These are phyloP conservation scores for Aspergillus haitiensis DNA, from an alignment of 495 filamentous ascomycete species.

Conservation along the genomic window DNA sequence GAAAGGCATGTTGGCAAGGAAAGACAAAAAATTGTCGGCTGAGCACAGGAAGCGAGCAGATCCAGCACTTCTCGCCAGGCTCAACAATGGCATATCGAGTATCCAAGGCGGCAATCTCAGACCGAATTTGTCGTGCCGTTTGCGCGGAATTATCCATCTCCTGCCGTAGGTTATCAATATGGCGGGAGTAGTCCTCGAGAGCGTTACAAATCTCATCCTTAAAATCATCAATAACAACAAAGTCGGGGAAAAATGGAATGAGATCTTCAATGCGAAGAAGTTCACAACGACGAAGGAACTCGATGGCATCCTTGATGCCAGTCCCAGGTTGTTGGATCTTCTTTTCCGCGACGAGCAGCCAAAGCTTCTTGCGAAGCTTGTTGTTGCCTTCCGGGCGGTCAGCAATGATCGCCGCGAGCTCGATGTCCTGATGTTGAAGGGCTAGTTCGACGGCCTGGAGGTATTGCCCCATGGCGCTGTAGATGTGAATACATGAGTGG, in stretches of 20 bases:
- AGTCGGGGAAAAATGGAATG: conserved; percentile 98
- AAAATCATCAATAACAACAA: conserved; percentile 98
- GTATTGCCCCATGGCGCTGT: conserved; percentile 92
- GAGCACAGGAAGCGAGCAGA: conserved; percentile 80
- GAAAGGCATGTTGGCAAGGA: conserved; percentile 96
- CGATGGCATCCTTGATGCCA: conserved; percentile 91
- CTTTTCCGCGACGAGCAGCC: conserved; percentile 90
- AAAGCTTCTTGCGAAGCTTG: conserved; percentile 86
- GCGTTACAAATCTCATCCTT: conserved; percentile 96
- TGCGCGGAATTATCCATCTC: conserved; percentile 94
- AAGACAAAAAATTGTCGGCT: conserved; percentile 96
- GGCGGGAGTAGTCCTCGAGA: conserved; percentile 84
- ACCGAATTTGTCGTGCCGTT: conserved; percentile 84
- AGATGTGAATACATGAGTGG: conserved; percentile 92
- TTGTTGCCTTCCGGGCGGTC: conserved; percentile 76
- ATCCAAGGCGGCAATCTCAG: conserved; percentile 80
- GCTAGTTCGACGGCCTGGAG: conserved; percentile 89
- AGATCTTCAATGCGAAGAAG: conserved; percentile 92
- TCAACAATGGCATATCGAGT: conserved; percentile 93
- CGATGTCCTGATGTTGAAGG: conserved; percentile 81
- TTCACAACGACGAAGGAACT: conserved; percentile 88
- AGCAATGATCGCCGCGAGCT: conserved; percentile 86
- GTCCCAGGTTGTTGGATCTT: conserved; percentile 77
- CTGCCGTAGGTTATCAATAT: conserved; percentile 83
- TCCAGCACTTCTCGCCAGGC: conserved; percentile 89